These are phyloP conservation scores for Ceratobasidium sp. DNA, from an alignment of 1,284 basidiomycete species.

Conservation along the genomic window DNA sequence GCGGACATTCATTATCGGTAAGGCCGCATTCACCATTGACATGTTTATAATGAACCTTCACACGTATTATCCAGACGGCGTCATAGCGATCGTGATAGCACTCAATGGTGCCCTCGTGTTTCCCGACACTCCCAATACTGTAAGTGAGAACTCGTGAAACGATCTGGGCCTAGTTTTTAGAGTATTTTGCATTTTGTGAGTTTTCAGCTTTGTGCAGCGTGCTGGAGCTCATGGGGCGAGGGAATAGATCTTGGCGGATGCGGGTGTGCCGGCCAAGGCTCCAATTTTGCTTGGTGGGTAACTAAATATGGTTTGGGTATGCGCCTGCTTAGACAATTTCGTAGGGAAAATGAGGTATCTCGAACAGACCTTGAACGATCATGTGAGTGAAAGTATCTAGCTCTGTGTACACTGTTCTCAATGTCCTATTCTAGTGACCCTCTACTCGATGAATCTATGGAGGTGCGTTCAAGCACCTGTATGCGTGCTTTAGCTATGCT, in stretches of 20 bases:
- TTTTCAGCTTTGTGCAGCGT: not conserved
- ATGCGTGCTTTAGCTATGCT: not conserved
- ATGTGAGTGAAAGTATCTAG: not conserved
- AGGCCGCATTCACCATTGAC: not conserved
- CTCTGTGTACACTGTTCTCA: not conserved
- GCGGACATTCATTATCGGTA: slow-evolving; percentile 43
- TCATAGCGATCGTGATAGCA: slow-evolving; percentile 79
- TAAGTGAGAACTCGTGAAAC: slow-evolving; percentile 54
- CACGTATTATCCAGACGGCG: slow-evolving; percentile 62
- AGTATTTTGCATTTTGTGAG: slow-evolving; percentile 42
- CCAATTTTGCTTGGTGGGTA: slow-evolving; percentile 42
- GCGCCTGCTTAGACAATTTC: not conserved
- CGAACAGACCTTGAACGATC: slow-evolving; percentile 40
- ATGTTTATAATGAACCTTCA: not conserved
- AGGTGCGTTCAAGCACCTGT: slow-evolving; percentile 7
- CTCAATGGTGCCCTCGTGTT: slow-evolving; percentile 80
- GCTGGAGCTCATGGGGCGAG: not conserved
- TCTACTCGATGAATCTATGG: slow-evolving; percentile 44
- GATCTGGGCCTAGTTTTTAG: not conserved
- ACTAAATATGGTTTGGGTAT: not conserved
- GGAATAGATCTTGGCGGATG: slow-evolving; percentile 30
- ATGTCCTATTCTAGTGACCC: not conserved
- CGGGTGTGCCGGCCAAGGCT: slow-evolving; percentile 37
- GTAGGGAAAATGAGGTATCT: slow-evolving; percentile 38
- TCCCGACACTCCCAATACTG: slow-evolving; percentile 76